These are phyloP conservation scores for Aspergillus sp. DNA, from an alignment of 2,329 filamentous ascomycete genomes.

Conservation along the genomic window DNA sequence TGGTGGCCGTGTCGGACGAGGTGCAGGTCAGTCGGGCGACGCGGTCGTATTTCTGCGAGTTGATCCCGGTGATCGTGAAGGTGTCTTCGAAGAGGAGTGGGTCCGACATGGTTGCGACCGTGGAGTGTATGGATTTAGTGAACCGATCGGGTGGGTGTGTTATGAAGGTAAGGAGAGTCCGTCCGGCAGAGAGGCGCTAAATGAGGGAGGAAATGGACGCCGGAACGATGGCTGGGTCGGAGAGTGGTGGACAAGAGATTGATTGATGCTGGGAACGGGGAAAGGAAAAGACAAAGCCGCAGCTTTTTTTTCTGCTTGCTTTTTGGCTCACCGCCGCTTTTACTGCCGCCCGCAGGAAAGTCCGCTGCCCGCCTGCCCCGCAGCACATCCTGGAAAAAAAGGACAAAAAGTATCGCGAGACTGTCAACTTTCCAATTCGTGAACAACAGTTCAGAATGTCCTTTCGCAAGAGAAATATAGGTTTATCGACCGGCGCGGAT, in stretches of 20 bases:
- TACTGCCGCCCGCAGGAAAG: conserved; percentile 11
- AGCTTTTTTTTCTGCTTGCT: conserved; percentile 26
- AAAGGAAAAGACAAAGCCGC: conserved; percentile 5
- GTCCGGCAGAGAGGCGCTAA: background rate
- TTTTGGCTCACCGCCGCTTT: conserved; percentile 27
- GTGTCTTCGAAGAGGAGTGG: conserved; percentile 91
- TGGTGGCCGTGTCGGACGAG: conserved; percentile 70
- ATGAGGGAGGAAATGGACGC: background rate
- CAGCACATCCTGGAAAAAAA: conserved; percentile 20
- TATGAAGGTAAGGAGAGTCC: background rate
- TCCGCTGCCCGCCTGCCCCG: conserved; percentile 18
- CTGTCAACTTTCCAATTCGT: background rate
- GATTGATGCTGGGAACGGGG: conserved; percentile 4
- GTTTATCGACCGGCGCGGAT: conserved; percentile 46
- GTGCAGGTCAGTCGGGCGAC: conserved; percentile 81
- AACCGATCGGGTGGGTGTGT: background rate
- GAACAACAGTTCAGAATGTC: conserved; percentile 50
- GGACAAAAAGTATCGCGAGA: background rate
- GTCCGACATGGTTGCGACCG: conserved; percentile 66
- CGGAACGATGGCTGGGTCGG: background rate
- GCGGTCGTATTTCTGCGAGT: conserved; percentile 90
- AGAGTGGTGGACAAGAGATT: background rate
- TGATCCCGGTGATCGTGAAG: conserved; percentile 77
- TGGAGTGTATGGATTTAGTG: background rate
- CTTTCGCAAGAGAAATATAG: conserved; percentile 67